These are phyloP conservation scores for Lomentospora prolificans DNA, from an alignment of 2,329 filamentous ascomycete genomes.

Conservation along the genomic window DNA sequence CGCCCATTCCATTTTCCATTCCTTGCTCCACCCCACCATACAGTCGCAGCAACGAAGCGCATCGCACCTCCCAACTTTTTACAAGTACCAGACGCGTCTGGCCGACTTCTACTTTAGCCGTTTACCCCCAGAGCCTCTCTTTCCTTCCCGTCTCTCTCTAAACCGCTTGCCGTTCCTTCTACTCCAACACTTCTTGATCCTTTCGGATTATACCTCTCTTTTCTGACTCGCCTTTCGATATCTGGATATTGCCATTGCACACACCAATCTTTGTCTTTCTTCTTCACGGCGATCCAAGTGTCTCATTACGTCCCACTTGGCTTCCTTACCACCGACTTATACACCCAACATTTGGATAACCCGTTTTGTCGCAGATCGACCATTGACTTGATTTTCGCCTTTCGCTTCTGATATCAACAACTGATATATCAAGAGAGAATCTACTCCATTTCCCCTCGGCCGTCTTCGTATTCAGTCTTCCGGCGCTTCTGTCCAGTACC, in stretches of 20 bases:
- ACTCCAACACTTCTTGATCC: neutral
- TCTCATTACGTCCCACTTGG: neutral
- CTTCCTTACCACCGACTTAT: neutral
- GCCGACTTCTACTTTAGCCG: constrained; percentile 1
- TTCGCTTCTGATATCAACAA: neutral
- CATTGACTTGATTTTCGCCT: neutral
- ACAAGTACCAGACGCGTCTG: neutral
- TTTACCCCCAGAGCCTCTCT: constrained; percentile 1
- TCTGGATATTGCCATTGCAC: neutral
- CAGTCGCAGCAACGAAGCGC: neutral
- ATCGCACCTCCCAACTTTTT: neutral
- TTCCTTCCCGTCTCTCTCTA: neutral
- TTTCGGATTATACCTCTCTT: neutral
- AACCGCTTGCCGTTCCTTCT: neutral
- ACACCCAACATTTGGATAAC: neutral
- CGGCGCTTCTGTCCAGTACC: neutral
- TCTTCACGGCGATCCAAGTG: neutral
- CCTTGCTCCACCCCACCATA: neutral
- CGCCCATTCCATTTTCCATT: neutral
- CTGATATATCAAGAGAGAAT: neutral
- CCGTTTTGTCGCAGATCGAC: neutral
- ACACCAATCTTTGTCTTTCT: neutral
- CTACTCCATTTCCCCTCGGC: neutral
- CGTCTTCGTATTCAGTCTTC: neutral
- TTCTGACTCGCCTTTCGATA: neutral